These are phyloP conservation scores for Meyerozyma elateridarum DNA, from an alignment of 1,139 yeast species.

Conservation along the genomic window DNA sequence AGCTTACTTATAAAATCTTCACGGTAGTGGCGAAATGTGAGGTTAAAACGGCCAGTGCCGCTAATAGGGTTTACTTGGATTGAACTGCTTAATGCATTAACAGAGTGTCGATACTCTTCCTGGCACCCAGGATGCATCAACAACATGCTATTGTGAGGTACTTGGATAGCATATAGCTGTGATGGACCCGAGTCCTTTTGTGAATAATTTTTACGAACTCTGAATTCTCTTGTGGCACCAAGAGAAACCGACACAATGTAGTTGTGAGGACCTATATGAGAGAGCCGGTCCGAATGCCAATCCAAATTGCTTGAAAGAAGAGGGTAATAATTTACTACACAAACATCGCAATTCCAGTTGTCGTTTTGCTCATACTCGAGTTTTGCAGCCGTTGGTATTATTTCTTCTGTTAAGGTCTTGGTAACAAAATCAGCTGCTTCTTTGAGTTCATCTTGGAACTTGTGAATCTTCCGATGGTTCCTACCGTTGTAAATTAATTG, in stretches of 20 bases:
- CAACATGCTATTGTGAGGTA: conserved; percentile 62
- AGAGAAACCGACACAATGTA: conserved; percentile 60
- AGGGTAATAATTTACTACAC: conserved; percentile 54
- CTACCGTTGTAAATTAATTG: conserved; percentile 38
- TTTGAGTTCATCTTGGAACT: conserved; percentile 35
- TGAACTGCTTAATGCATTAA: conserved; percentile 24
- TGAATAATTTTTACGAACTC: conserved; percentile 39
- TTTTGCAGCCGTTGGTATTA: conserved; percentile 24
- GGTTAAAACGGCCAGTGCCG: conserved; percentile 49
- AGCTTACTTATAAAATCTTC: conserved; percentile 24
- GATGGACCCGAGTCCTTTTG: conserved; percentile 9
- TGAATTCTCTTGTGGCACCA: conserved; percentile 64
- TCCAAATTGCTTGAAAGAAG: conserved; percentile 49
- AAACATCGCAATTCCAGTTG: conserved; percentile 48
- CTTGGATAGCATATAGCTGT: conserved; percentile 44
- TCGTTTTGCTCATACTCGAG: conserved; percentile 19
- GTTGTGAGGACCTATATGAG: conserved; percentile 67
- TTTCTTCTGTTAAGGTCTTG: conserved; percentile 35
- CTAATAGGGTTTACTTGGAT: conserved; percentile 42
- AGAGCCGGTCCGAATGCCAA: conserved; percentile 70
- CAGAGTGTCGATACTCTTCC: conserved; percentile 54
- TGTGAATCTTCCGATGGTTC: conserved; percentile 15
- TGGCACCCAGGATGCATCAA: conserved; percentile 77
- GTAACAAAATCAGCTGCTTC: conserved; percentile 39
- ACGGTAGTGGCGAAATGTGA: conserved; percentile 58